Evolutionary conservation across 768 basidiomycete species (phyloP).

Genomic region (Termitomyces sp.): DNA sequence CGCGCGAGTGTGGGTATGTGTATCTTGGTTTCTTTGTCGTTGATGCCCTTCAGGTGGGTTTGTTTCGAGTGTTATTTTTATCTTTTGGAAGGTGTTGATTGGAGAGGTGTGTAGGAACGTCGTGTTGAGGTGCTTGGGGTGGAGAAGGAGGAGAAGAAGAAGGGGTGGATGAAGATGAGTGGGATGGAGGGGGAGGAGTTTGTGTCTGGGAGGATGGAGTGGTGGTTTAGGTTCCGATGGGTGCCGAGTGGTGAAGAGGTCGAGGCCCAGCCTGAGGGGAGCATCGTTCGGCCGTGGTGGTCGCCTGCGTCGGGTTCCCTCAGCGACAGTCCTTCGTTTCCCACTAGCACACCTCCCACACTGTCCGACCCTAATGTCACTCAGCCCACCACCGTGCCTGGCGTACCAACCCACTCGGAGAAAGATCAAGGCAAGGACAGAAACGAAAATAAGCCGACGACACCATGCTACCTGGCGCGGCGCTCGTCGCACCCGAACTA

Average conservation of each 20-base stretch:
- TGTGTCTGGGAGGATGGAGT: slow-evolving; percentile 31
- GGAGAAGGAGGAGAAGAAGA: not conserved
- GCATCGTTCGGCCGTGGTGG: slow-evolving; percentile 23
- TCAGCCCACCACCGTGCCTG: not conserved
- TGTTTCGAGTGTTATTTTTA: not conserved
- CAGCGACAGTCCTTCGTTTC: not conserved
- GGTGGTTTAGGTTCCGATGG: slow-evolving; percentile 46
- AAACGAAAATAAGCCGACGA: not conserved
- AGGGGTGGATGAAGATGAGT: not conserved
- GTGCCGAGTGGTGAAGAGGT: slow-evolving; percentile 43
- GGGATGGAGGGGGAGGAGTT: not conserved
- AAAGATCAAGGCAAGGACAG: too few species aligned
- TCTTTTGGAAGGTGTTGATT: not conserved
- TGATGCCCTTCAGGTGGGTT: slow-evolving; percentile 27
- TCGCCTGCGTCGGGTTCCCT: slow-evolving; percentile 4
- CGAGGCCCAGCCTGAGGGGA: not conserved
- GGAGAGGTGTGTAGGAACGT: not conserved
- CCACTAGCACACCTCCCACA: not conserved
- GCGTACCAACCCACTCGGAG: not conserved
- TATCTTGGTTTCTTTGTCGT: slow-evolving; percentile 47
- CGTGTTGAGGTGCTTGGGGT: not conserved
- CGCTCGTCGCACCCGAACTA: slow-evolving; percentile 17
- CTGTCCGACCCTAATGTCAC: not conserved
- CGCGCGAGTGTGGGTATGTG: slow-evolving; percentile 32
- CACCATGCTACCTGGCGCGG: slow-evolving; percentile 17